phyloP scores from a whole-genome alignment of 2,329 filamentous ascomycete genomes.

The Parastagonospora avenae region DNA sequence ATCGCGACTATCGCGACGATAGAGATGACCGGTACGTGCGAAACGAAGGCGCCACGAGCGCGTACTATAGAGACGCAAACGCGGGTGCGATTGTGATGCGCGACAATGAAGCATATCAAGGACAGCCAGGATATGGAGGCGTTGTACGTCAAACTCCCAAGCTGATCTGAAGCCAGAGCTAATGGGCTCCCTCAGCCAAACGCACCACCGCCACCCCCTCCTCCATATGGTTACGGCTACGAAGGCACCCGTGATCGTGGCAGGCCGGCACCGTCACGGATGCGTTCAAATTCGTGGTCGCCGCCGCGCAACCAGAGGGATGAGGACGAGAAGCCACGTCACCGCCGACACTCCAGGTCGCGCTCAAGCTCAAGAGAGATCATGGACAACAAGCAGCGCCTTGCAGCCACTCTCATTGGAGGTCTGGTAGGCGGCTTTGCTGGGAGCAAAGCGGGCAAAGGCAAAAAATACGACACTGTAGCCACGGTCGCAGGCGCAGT shows the following conservation, averaged over 20 bases:
- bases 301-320: conserved; percentile 26
- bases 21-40: conserved; percentile 19
- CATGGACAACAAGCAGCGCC: conserved; percentile 19
- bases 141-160: conserved; percentile 16
- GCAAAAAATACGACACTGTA: conserved; percentile 34
- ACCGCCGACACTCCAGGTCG: conserved; percentile 14
- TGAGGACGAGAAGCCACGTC: conserved; percentile 16
- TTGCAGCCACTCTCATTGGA: conserved; percentile 36
- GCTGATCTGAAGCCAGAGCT: conserved; percentile 3
- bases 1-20: conserved; percentile 10
- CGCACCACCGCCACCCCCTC: background rate
- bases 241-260: conserved; percentile 12
- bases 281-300: conserved; percentile 36
- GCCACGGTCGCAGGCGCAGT: conserved; percentile 43
- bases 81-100: conserved; percentile 20
- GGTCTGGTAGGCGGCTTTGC: conserved; percentile 42
- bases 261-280: conserved; percentile 25
- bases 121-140: conserved; percentile 15
- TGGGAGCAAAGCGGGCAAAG: conserved; percentile 28
- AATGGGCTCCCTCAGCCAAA: conserved; percentile 1
- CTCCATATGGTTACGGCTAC: conserved; percentile 5
- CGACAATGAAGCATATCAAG: conserved; percentile 12
- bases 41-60: conserved; percentile 9
- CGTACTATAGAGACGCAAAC: conserved; percentile 17
- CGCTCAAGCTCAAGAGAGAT: conserved; percentile 23